Percentiles rank a stretch among this genome's conserved stretches.
These are phyloP conservation scores for Phaeosphaeria sp. DNA, from an alignment of 2,329 filamentous ascomycete genomes.

Conservation along the genomic window DNA sequence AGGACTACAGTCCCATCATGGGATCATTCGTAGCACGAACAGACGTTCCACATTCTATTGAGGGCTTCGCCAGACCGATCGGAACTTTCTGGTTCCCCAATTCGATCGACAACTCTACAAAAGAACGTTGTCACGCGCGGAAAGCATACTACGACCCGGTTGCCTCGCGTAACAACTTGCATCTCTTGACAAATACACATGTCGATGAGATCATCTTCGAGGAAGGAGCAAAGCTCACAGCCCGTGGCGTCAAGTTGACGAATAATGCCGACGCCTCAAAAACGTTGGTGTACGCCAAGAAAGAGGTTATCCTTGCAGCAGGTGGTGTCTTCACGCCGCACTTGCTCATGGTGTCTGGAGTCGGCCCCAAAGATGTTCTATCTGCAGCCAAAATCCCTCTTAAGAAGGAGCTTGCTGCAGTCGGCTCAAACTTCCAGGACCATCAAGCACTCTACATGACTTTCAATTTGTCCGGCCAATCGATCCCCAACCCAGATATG, in stretches of 20 bases:
- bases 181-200: slow-evolving; percentile 15
- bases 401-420: slow-evolving; percentile 19
- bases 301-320: slow-evolving; percentile 65
- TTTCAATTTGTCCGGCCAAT: slow-evolving; percentile 4
- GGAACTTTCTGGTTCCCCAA: slow-evolving; percentile 35
- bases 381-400: slow-evolving; percentile 8
- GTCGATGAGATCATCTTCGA: slow-evolving; percentile 16
- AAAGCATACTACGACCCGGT: slow-evolving; percentile 21
- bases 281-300: slow-evolving; percentile 9
- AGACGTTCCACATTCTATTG: slow-evolving; percentile 6
- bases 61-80: slow-evolving; percentile 11
- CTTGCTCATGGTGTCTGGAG: slow-evolving; percentile 66
- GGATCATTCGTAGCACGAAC: slow-evolving; percentile 8
- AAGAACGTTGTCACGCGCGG: slow-evolving; percentile 11
- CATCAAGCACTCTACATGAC: slow-evolving; percentile 15
- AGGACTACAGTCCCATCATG: slow-evolving; percentile 10
- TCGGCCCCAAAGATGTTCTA: slow-evolving; percentile 50
- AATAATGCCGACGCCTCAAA: background rate
- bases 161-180: slow-evolving; percentile 2
- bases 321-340: slow-evolving; percentile 64
- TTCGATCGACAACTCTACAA: slow-evolving; percentile 14
- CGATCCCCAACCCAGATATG: slow-evolving; percentile 3
- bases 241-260: slow-evolving; percentile 16
- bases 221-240: slow-evolving; percentile 3
- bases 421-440: slow-evolving; percentile 30